These are phyloP conservation scores for Senna tora DNA, from an alignment of 306 rosid genomes.

Conservation along the genomic window DNA sequence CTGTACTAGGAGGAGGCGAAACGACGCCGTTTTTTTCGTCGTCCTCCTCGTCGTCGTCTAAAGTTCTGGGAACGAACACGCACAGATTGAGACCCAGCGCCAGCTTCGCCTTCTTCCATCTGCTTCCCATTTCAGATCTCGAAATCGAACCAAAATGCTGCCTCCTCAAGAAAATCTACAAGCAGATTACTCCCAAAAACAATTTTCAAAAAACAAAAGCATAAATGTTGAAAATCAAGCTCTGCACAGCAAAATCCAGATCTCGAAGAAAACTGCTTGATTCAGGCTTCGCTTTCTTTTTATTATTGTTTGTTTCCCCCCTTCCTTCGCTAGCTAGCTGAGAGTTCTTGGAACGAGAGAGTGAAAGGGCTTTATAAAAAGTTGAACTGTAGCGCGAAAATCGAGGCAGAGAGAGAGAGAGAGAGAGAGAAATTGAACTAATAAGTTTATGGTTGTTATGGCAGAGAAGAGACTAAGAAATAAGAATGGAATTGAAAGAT, in stretches of 20 bases:
- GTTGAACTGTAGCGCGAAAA: slow-evolving; percentile 51
- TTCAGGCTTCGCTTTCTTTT: slow-evolving; percentile 26
- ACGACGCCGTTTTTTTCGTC: slow-evolving; percentile 46
- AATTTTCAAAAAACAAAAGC: not conserved
- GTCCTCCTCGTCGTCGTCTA: slow-evolving; percentile 53
- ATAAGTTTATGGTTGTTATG: too few species aligned
- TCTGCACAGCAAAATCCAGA: slow-evolving; percentile 52
- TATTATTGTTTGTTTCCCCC: not conserved
- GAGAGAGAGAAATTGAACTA: too few species aligned
- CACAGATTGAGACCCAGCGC: slow-evolving; percentile 66
- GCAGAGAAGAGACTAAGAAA: too few species aligned
- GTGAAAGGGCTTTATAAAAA: slow-evolving; percentile 37
- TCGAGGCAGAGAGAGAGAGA: slow-evolving; percentile 24
- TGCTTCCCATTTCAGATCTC: slow-evolving; percentile 64
- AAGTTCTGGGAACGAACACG: slow-evolving; percentile 57
- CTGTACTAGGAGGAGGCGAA: slow-evolving; percentile 44
- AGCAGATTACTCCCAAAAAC: not conserved
- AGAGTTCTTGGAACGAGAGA: not conserved
- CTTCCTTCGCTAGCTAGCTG: not conserved
- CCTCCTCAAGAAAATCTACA: not conserved
- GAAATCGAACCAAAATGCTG: not conserved
- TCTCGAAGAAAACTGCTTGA: slow-evolving; percentile 45
- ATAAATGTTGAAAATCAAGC: slow-evolving; percentile 19
- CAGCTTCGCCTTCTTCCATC: slow-evolving; percentile 68
- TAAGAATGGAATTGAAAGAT: too few species aligned